Conservation (phyloP, 2,329 filamentous ascomycete species). For the Diaporthe citri region DNA sequence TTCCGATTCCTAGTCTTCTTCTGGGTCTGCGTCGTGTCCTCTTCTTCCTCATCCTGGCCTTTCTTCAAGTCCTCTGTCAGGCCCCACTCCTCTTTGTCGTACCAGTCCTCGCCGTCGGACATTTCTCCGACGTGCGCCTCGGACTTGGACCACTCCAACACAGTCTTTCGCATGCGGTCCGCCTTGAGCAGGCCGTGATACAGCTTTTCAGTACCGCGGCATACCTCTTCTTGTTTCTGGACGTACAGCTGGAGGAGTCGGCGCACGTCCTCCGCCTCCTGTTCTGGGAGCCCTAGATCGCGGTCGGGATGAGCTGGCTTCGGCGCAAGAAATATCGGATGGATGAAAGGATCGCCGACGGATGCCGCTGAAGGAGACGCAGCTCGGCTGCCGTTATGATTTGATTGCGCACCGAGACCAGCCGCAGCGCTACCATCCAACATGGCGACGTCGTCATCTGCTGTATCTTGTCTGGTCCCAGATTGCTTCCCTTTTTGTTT, state of each 20-base stretch:
- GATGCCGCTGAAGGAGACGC: constrained; percentile 37
- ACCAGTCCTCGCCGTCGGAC: constrained; percentile 92
- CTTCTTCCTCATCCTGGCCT: constrained; percentile 85
- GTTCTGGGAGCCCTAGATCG: constrained; percentile 77
- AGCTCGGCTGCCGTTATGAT: constrained; percentile 33
- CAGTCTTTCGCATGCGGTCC: constrained; percentile 77
- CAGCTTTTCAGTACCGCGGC: constrained; percentile 76
- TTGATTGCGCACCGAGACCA: constrained; percentile 2
- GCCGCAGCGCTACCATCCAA: constrained; percentile 15
- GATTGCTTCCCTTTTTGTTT: constrained; percentile 37
- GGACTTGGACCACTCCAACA: constrained; percentile 82
- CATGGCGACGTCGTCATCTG: constrained; percentile 35
- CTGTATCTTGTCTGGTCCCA: constrained; percentile 7
- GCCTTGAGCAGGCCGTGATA: constrained; percentile 79
- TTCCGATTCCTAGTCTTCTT: constrained; percentile 73
- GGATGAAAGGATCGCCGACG: constrained; percentile 68
- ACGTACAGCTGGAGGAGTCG: constrained; percentile 81
- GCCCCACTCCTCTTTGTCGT: constrained; percentile 84
- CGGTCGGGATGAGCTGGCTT: constrained; percentile 72
- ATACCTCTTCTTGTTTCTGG: constrained; percentile 88
- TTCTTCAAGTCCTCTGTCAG: constrained; percentile 82
- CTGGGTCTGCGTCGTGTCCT: constrained; percentile 71
- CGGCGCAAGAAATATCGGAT: constrained; percentile 81
- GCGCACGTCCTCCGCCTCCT: constrained; percentile 83
- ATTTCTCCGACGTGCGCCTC: constrained; percentile 83